phyloP scores from a whole-genome alignment of 2,329 filamentous ascomycete species.

The Pezicula neosporulosa region DNA sequence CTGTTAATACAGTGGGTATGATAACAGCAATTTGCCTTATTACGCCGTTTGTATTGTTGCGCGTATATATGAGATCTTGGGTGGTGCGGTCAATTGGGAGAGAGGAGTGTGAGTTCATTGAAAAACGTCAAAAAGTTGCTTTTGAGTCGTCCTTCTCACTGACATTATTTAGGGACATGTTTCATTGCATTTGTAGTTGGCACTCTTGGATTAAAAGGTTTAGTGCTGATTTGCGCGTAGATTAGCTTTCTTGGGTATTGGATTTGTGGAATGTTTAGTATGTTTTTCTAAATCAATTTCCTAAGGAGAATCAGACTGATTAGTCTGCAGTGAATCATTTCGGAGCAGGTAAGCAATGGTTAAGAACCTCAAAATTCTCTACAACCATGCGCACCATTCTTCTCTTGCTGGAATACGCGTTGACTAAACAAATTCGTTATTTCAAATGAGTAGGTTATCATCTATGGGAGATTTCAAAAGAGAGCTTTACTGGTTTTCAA shows the following conservation, averaged over 20 bases:
- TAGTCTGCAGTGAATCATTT: constrained; percentile 3
- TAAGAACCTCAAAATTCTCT: too few species aligned
- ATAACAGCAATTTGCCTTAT: not conserved
- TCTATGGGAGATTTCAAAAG: constrained; percentile 10
- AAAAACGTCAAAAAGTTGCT: not conserved
- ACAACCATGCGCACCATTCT: too few species aligned
- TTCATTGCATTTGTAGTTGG: not conserved
- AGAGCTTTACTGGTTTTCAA: not conserved
- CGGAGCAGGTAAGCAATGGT: too few species aligned
- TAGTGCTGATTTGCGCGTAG: not conserved
- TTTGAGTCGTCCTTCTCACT: not conserved
- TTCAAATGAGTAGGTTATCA: constrained; percentile 11
- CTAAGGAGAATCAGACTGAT: not conserved
- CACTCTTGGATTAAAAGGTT: not conserved
- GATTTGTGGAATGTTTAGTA: not conserved
- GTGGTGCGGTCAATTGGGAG: not conserved
- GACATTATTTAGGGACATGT: not conserved
- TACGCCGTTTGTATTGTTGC: not conserved
- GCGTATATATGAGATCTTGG: not conserved
- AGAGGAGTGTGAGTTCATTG: not conserved
- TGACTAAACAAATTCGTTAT: too few species aligned
- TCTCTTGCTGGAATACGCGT: too few species aligned
- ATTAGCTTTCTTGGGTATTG: not conserved
- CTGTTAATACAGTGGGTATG: not conserved
- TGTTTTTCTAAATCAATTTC: not conserved